phyloP scores from a whole-genome alignment of 805 yeast genomes.

The Brettanomyces bruxellensis region DNA sequence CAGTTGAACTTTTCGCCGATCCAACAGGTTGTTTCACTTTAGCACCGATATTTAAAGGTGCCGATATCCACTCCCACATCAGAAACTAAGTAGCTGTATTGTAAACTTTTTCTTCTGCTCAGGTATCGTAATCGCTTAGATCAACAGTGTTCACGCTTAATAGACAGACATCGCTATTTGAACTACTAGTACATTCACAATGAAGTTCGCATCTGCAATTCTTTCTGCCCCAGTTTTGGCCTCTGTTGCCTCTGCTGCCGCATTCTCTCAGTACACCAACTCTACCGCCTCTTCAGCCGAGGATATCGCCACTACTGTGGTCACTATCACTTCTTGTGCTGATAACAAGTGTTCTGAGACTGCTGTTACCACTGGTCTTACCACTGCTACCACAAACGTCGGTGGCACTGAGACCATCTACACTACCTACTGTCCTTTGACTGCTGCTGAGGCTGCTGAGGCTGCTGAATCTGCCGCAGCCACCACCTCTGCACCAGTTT shows the following conservation, averaged over 20 bases:
- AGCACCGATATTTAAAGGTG: too few relatives aligned
- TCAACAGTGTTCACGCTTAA: too few relatives aligned
- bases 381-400: slow-evolving; percentile 19
- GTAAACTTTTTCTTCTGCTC: too few relatives aligned
- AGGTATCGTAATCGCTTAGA: too few relatives aligned
- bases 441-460: background rate
- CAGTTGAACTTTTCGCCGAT: too few relatives aligned
- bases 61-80: too few relatives aligned
- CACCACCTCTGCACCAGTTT: background rate
- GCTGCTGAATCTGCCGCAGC: too few relatives aligned
- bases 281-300: slow-evolving; percentile 1
- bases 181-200: background rate
- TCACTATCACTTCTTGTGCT: background rate
- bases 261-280: slow-evolving; percentile 1
- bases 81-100: too few relatives aligned
- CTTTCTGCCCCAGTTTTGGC: background rate
- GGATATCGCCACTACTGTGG: background rate
- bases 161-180: background rate
- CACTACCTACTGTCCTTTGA: slow-evolving; percentile 30
- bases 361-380: slow-evolving; percentile 3
- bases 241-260: background rate
- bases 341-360: background rate
- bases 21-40: too few relatives aligned
- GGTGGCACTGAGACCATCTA: slow-evolving; percentile 25
- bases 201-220: slow-evolving; percentile 1